phyloP scores from a whole-genome alignment of 768 basidiomycete genomes.

The Artomyces pyxidatus region DNA sequence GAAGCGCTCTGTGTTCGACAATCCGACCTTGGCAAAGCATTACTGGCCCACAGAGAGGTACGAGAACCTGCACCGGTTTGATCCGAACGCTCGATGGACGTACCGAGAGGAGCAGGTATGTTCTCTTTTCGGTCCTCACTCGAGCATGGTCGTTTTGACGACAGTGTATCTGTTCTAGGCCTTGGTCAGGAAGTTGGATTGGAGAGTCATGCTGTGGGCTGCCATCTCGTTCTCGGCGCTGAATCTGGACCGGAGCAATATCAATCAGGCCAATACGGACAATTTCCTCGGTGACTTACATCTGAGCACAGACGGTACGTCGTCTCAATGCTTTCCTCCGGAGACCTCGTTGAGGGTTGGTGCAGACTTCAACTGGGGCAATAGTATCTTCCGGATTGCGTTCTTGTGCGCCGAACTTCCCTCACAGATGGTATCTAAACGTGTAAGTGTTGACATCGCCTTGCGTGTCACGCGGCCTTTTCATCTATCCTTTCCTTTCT shows the following conservation, averaged over 20 bases:
- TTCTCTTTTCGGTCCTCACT: not conserved
- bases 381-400: slow-evolving; percentile 13
- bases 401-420: slow-evolving; percentile 39
- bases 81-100: slow-evolving; percentile 57
- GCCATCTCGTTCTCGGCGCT: slow-evolving; percentile 47
- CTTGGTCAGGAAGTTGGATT: slow-evolving; percentile 48
- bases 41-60: slow-evolving; percentile 44
- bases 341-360: slow-evolving; percentile 19
- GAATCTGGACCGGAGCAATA: slow-evolving; percentile 43
- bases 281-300: slow-evolving; percentile 50
- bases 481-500: not conserved
- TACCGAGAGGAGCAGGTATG: slow-evolving; percentile 50
- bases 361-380: slow-evolving; percentile 13
- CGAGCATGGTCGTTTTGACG: not conserved
- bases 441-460: slow-evolving; percentile 22
- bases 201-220: slow-evolving; percentile 49
- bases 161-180: slow-evolving; percentile 21
- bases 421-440: slow-evolving; percentile 54
- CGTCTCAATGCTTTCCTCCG: slow-evolving; percentile 11
- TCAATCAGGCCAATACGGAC: slow-evolving; percentile 56
- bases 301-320: slow-evolving; percentile 46
- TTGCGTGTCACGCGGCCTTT: not conserved
- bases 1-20: slow-evolving; percentile 48
- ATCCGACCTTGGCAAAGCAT: slow-evolving; percentile 35
- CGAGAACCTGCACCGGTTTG: slow-evolving; percentile 53